These are phyloP conservation scores for Lodderomyces jiufengensis DNA, from an alignment of 1,139 yeast genomes.

Conservation along the genomic window DNA sequence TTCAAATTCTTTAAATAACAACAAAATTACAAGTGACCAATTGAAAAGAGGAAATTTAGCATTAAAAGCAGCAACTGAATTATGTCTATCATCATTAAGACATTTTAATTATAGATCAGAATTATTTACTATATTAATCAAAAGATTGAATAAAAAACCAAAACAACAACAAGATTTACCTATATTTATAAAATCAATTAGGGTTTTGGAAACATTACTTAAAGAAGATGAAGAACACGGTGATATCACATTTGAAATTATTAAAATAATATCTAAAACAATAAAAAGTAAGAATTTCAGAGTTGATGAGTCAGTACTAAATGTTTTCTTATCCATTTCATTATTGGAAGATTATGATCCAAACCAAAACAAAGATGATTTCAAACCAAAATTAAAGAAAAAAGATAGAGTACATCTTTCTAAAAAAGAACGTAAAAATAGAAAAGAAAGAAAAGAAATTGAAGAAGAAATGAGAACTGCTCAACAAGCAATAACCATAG, in stretches of 20 bases:
- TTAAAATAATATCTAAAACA: conserved; percentile 64
- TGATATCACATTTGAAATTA: conserved; percentile 71
- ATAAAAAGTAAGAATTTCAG: conserved; percentile 71
- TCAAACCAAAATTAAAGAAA: conserved; percentile 48
- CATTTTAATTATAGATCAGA: conserved; percentile 81
- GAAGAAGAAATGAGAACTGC: conserved; percentile 88
- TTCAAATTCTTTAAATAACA: conserved; percentile 39
- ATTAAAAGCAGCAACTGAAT: conserved; percentile 75
- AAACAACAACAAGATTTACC: conserved; percentile 42
- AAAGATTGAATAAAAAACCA: conserved; percentile 59
- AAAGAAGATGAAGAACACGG: conserved; percentile 75
- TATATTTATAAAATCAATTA: conserved; percentile 57
- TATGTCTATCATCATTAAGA: conserved; percentile 58
- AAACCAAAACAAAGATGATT: conserved; percentile 42
- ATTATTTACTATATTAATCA: conserved; percentile 60
- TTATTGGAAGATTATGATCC: conserved; percentile 82
- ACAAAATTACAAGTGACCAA: conserved; percentile 33
- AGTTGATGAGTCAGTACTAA: conserved; percentile 80
- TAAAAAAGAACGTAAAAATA: conserved; percentile 79
- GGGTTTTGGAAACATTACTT: conserved; percentile 62
- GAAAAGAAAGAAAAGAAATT: conserved; percentile 81
- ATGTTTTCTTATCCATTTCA: conserved; percentile 67
- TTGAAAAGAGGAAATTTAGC: conserved; percentile 56
- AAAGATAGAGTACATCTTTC: conserved; percentile 87
- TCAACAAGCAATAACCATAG: conserved; percentile 80